Evolutionary conservation across 1,139 yeast species (phyloP).

Genomic region (Diutina catenulata): DNA sequence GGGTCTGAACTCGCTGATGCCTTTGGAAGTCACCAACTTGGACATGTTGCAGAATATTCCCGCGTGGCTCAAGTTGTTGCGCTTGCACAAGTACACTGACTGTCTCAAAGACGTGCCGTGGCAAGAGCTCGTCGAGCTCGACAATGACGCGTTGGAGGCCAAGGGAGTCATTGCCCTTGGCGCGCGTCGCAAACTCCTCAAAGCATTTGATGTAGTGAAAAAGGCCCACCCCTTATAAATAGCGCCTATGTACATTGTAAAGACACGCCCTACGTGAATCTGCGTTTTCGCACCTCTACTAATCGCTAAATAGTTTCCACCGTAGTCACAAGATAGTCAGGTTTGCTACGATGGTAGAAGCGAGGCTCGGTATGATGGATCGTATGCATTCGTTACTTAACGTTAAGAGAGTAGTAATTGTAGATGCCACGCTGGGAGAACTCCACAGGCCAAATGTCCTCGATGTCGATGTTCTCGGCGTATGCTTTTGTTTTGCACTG

Average conservation of each 20-base stretch:
- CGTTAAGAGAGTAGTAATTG: conserved; percentile 49
- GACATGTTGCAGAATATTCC: conserved; percentile 70
- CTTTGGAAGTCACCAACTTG: conserved; percentile 52
- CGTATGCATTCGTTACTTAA: conserved; percentile 13
- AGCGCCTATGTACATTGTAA: neutral
- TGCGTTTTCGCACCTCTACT: no score
- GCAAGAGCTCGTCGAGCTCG: conserved; percentile 63
- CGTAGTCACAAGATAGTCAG: no score
- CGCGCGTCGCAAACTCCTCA: conserved; percentile 82
- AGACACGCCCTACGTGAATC: no score
- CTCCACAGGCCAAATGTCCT: conserved; percentile 53
- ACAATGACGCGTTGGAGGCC: conserved; percentile 57
- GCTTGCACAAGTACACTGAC: conserved; percentile 90
- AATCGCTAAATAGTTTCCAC: no score
- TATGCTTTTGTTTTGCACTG: conserved; percentile 21
- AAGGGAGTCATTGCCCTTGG: conserved; percentile 91
- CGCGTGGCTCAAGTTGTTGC: conserved; percentile 79
- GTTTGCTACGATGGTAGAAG: no score
- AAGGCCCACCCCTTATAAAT: conserved; percentile 5
- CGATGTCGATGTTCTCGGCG: conserved; percentile 19
- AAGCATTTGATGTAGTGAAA: conserved; percentile 73
- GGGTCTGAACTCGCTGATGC: conserved; percentile 26
- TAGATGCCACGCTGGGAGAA: conserved; percentile 60
- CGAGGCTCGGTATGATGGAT: no score
- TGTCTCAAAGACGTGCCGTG: conserved; percentile 66